These are phyloP conservation scores for Coemansia sp. DNA, from an alignment of 192 early-diverging fungal genomes.

Conservation along the genomic window DNA sequence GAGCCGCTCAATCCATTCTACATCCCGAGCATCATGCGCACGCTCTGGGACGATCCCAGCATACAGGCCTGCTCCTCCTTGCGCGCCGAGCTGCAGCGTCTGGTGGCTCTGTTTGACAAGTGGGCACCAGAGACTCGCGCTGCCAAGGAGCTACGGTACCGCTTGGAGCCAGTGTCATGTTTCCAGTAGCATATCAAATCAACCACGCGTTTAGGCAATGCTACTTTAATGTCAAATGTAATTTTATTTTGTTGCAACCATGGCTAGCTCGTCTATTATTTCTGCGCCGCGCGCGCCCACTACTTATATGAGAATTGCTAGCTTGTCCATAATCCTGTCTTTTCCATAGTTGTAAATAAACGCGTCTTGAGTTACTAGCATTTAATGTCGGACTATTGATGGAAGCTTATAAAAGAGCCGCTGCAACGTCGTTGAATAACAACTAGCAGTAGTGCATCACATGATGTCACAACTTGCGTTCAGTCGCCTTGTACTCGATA, in stretches of 20 bases:
- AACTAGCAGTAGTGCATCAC: no score
- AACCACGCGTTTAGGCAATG: not conserved
- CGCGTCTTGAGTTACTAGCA: no score
- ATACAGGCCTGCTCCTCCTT: slow-evolving; percentile 59
- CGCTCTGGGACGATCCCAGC: slow-evolving; percentile 70
- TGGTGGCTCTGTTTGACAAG: slow-evolving; percentile 68
- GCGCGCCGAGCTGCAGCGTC: slow-evolving; percentile 62
- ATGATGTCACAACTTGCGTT: no score
- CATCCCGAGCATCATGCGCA: slow-evolving; percentile 92
- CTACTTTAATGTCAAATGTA: not conserved
- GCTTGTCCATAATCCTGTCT: no score
- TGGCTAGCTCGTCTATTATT: not conserved
- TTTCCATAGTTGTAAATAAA: no score
- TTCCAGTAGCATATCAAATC: not conserved
- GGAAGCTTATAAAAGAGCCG: no score
- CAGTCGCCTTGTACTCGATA: slow-evolving; percentile 83
- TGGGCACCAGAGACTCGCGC: slow-evolving; percentile 77
- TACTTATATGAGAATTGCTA: no score
- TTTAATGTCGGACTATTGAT: no score
- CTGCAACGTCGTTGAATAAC: no score
- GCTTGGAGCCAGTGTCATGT: slow-evolving; percentile 75
- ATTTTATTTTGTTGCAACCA: slow-evolving; percentile 5
- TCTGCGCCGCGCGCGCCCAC: no score
- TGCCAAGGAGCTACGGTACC: slow-evolving; percentile 83
- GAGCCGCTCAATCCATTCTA: slow-evolving; percentile 82